Base-by-base conservation (phyloP, 495 filamentous ascomycete genomes). In the Staphylotrichum longicolle region DNA sequence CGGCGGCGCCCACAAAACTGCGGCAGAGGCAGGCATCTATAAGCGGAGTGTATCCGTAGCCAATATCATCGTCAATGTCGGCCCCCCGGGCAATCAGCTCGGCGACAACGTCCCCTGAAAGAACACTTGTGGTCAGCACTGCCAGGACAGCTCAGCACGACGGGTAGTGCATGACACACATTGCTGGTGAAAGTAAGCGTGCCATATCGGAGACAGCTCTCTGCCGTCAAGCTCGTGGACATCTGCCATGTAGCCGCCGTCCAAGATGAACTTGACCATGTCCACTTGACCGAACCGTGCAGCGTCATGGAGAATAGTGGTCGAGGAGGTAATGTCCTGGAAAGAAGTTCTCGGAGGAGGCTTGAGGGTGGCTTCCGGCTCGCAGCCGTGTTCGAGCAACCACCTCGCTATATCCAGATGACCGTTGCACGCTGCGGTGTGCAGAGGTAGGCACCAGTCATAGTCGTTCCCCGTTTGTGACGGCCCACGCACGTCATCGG, bases 71-170 rank as follows among this genome's bases (percentile, higher is more conserved):
- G 42, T 68, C 35, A 1, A 68, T 41, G 10, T 68, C 63, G 35
- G 62, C 68, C 15, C 68, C 67, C 3, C 56, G 56, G 10, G 66
- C 64, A 9, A 75, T 30, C 14, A 77, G 50, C 34, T 65, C 27
- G 34, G 63, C 56, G 62, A 66, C 14, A 27, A 49, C 40, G 3
- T 33, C 41, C 58, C 47, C 58, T 60, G 14, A 4, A 54, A 27
- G 12, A 1, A 15, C 11, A 27, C 20, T 39, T 9, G 11, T 7
- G 1, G 12, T 53, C 27, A 60, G 58, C 27, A 39, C 4, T 6
- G 8, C 57, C 3, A 5, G 27, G 5, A 34, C 41, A 4, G 42
- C 20, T 27, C 20, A 27, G 4, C 8, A 50, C 52, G 30, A 15
- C 5, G 52, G 35, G 12, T 45, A 5, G 20, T 46, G 11, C 14